A percentile compares a stretch with the other conserved stretches of the same genome.
phyloP scores from a whole-genome alignment of 192 early-diverging fungal species.

The Geranomyces variabilis region DNA sequence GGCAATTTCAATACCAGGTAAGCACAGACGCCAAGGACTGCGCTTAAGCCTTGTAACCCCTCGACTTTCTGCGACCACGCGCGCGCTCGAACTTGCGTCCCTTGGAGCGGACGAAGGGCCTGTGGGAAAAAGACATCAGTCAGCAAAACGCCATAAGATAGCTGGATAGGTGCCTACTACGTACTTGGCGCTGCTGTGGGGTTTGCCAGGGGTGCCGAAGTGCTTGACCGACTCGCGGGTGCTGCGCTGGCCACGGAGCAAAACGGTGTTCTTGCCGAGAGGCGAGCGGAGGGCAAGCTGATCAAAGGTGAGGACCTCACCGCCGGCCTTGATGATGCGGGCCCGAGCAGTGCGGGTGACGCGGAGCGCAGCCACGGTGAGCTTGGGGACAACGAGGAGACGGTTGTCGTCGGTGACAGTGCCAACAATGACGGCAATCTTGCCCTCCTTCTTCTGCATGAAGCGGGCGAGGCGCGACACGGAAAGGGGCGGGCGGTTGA shows the following conservation, averaged over 20 bases:
- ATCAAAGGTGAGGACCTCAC: conserved; percentile 97
- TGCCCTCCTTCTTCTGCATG: conserved; percentile 78
- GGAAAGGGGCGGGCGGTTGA: conserved; percentile 95
- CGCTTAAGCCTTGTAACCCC: conserved; percentile 86
- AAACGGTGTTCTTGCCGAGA: conserved; percentile 90
- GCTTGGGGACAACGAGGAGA: conserved; percentile 89
- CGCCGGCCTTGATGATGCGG: conserved; percentile 97
- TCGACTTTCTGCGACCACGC: conserved; percentile 98
- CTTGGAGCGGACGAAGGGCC: conserved; percentile 97
- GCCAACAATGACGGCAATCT: conserved; percentile 94
- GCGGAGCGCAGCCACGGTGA: conserved; percentile 93
- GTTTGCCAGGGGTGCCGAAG: conserved; percentile 88
- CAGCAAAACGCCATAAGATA: neutral
- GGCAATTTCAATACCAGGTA: too few species aligned
- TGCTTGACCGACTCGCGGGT: conserved; percentile 98
- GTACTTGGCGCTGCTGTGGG: conserved; percentile 68
- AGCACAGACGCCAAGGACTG: too few species aligned
- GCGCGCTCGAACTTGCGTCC: conserved; percentile 99
- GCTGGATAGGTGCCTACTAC: conserved; percentile 3
- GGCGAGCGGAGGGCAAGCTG: conserved; percentile 99
- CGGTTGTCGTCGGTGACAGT: conserved; percentile 97
- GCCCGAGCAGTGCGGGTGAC: conserved; percentile 96
- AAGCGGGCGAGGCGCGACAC: conserved; percentile 84
- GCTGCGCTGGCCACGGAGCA: conserved; percentile 95
- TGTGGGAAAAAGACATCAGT: conserved; percentile 37